Evolutionary conservation across 2,329 filamentous ascomycete species (phyloP), one percentile per base, ranked within the genome.

Genomic region (Stachybotrys elegans): DNA sequence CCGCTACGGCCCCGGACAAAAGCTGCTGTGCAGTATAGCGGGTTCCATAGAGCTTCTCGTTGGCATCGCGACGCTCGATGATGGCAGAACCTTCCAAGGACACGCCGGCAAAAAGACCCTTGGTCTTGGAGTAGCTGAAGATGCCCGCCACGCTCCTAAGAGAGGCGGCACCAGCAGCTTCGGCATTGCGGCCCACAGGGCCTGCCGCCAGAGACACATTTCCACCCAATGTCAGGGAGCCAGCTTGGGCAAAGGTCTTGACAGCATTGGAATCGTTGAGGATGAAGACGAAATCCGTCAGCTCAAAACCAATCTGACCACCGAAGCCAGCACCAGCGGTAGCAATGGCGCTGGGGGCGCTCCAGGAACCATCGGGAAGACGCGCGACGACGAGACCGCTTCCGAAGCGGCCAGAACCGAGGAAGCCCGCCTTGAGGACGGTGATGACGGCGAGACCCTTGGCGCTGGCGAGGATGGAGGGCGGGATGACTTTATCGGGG

Each of bases 41-140:
- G 46, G 84, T 81, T 49, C 88, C 88, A 65, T 98, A 98, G 48
- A 98, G 78, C 70, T 95, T 95, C 69, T 95, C 87, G 62, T 98
- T 98, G 55, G 93, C 93, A 67, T 98, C 93, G 69, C 90, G 86
- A 51, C 93, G 82, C 71, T 98, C 93, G 51, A 97, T 88, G 52
- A 98, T 84, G 43, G 88, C 90, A 49, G 86, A 92, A 19, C 93
- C 93, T 65, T 98, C 93, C 53, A 98, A 72, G 55, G 88, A 94
- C 39, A 98, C 91, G 60, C 93, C 93, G 5, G 93, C 93, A 57
- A 98, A 98, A 23, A 98, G 72, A 17, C 93, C 93, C 72, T 96
- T 97, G 12, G 93, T 98, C 71, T 96, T 97, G 63, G 86, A 93
- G 75, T 98, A 98, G 58, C 88, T 88, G 73, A 98, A 98, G 40